phyloP scores from a whole-genome alignment of 805 yeast species.

The Candida maltosa region DNA sequence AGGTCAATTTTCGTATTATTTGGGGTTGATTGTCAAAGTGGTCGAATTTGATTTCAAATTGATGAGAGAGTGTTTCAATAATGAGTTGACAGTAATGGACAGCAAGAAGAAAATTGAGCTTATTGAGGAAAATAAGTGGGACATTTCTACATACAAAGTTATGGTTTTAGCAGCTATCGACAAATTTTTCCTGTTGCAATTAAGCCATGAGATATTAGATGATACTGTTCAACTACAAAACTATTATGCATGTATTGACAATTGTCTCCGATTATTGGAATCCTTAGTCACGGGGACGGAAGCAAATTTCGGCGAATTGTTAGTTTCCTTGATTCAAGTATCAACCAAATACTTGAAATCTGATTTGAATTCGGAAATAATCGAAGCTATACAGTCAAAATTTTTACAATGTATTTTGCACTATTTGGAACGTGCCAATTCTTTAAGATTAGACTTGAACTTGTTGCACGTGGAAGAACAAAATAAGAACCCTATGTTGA shows the following conservation, averaged over 20 bases:
- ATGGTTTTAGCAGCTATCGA: constrained; percentile 45
- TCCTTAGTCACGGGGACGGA: constrained; percentile 58
- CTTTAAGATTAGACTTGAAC: constrained; percentile 21
- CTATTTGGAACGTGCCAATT: constrained; percentile 28
- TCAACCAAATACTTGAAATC: constrained; percentile 20
- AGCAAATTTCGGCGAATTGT: constrained; percentile 43
- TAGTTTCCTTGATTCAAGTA: constrained; percentile 37
- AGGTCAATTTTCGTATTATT: constrained; percentile 58
- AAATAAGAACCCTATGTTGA: constrained; percentile 25
- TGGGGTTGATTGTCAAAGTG: constrained; percentile 51
- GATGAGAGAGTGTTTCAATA: constrained; percentile 47
- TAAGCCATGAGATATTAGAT: constrained; percentile 16
- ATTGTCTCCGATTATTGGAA: constrained; percentile 40
- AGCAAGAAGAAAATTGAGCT: constrained; percentile 39
- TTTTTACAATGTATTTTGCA: constrained; percentile 26
- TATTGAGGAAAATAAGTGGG: constrained; percentile 43
- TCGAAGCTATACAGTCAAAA: constrained; percentile 27
- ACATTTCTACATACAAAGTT: constrained; percentile 59
- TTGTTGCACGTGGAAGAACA: constrained; percentile 28
- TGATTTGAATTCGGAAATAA: constrained; percentile 7
- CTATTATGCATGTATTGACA: constrained; percentile 27
- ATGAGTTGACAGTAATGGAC: constrained; percentile 56
- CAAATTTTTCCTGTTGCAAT: constrained; percentile 39
- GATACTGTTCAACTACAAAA: constrained; percentile 13
- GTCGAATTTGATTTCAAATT: constrained; percentile 42